phyloP scores from a whole-genome alignment of 108 stramenopile species.

The Discostella stelligeroides region DNA sequence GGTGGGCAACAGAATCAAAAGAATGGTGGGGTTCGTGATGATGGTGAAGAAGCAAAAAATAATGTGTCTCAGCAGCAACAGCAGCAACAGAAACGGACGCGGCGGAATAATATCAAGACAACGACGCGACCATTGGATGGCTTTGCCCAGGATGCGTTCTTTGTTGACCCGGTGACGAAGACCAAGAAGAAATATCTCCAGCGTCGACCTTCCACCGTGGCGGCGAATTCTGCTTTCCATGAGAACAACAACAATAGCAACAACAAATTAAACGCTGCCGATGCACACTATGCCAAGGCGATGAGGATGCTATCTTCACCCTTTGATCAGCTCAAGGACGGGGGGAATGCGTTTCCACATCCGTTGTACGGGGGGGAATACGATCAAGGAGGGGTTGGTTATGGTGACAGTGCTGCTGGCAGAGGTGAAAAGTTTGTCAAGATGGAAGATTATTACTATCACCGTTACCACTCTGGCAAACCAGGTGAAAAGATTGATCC shows the following conservation, averaged over 20 bases:
- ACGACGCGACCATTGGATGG: conserved; percentile 29
- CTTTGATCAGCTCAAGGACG: conserved; percentile 24
- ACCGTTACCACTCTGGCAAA: background rate
- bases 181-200: background rate
- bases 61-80: too few relatives aligned
- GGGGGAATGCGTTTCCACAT: conserved; percentile 36
- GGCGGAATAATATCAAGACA: background rate
- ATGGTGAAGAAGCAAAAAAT: too few relatives aligned
- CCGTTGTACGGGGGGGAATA: conserved; percentile 16
- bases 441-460: conserved; percentile 11
- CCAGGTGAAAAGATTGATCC: background rate
- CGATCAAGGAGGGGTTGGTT: background rate
- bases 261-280: conserved; percentile 6
- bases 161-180: background rate
- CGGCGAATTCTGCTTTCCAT: background rate
- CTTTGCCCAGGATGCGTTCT: background rate
- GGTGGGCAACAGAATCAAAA: too few relatives aligned
- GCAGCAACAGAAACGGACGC: too few relatives aligned
- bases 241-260: background rate
- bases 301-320: conserved; percentile 35
- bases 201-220: background rate
- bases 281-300: conserved; percentile 49
- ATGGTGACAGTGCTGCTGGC: conserved; percentile 3
- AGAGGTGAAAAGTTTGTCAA: conserved; percentile 43
- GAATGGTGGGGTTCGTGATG: too few relatives aligned